Conservation (phyloP, 768 basidiomycete genomes). For the Lentinula boryana region DNA sequence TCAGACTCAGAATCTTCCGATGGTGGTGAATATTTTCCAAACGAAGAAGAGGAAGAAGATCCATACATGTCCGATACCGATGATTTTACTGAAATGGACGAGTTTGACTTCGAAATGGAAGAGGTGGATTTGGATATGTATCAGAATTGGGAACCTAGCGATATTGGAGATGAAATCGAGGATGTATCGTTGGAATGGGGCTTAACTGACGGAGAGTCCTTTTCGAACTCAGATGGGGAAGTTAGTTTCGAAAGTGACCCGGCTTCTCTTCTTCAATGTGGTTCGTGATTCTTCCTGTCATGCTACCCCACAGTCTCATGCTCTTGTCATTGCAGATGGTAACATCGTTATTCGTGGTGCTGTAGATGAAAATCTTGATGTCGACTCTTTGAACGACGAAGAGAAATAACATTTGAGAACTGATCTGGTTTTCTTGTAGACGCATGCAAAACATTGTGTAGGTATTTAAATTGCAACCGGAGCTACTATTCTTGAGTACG, state of each 20-base stretch:
- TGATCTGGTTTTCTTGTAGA: neutral
- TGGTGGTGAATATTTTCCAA: constrained; percentile 61
- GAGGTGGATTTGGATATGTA: constrained; percentile 22
- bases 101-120: constrained; percentile 35
- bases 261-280: neutral
- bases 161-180: constrained; percentile 7
- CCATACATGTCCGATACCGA: constrained; percentile 35
- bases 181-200: constrained; percentile 26
- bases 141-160: constrained; percentile 10
- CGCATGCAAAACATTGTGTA: too few relatives aligned
- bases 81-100: constrained; percentile 30
- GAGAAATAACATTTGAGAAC: neutral
- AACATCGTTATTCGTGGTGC: neutral
- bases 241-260: constrained; percentile 9
- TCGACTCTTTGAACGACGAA: neutral
- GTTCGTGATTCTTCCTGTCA: neutral
- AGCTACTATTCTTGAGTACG: too few relatives aligned
- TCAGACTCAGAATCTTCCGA: constrained; percentile 63
- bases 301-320: neutral
- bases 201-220: constrained; percentile 36
- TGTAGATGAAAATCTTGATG: neutral
- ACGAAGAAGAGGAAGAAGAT: constrained; percentile 46
- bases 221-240: constrained; percentile 14
- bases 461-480: too few relatives aligned
- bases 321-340: neutral